Base-by-base conservation (phyloP, 2,329 filamentous ascomycete genomes). In the Dothidotthia symphoricarpi region DNA sequence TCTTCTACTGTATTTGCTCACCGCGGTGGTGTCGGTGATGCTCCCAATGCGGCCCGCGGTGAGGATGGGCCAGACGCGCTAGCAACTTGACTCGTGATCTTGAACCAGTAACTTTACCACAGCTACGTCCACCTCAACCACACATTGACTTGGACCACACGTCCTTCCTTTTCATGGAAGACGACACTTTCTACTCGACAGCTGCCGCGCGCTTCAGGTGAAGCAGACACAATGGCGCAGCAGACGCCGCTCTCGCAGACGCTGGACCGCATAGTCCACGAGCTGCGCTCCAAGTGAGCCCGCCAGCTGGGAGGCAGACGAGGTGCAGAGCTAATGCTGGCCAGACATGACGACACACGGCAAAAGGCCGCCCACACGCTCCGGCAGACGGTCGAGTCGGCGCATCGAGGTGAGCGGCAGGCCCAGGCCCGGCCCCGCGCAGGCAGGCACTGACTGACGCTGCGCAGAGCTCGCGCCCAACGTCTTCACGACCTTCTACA, bases 391-490 rank as follows among this genome's bases (percentile, higher is more conserved):
- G 57, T 74, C 31, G 69, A 72, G 44, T 57, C 67, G 44, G 66
- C 68, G 49, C 69, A 72, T 53, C 61, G 71, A 69, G 71, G 71
- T 73, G 49, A 55, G 63, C 46, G 33, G 30, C 41, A 31, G 31
- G n/a, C n/a, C n/a, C n/a, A 13, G 44, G 31, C 40, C 40, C 31
- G 28, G 42, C 41, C 44, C 49, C 46, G 16, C 43, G 35, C 28
- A 33, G 39, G 41, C 43, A 36, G 28, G 28, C 14, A 27, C 17
- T 30, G 22, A 54, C 53, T 66, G 42, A 51, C 43, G 31, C 25
- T 26, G 35, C 34, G 38, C 57, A 84, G 93, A 97, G 69, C 80
- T 93, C 62, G 80, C 81, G 16, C 78, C 85, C 36, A 88, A 93
- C 61, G 82, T 85, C 48, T 97, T 97, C 69, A 69, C 75, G 41